A percentile compares a stretch with the other conserved stretches of the same genome.
phyloP scores from a whole-genome alignment of 106 monocot genomes.

The Allium sativum region DNA sequence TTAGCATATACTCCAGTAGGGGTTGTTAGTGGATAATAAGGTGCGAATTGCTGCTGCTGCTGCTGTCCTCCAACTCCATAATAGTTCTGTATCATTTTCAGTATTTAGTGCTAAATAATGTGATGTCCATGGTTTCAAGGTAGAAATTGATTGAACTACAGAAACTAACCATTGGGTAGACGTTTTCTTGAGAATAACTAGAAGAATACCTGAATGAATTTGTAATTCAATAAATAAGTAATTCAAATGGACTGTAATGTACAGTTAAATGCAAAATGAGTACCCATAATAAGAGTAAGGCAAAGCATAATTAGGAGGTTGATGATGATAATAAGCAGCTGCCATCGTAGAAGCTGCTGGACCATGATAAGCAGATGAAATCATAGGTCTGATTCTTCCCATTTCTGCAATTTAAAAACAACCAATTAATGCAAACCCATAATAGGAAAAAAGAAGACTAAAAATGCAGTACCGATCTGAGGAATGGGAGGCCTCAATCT shows the following conservation, averaged over 20 bases:
- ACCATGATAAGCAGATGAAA: slow-evolving; percentile 21
- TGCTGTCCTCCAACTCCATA: slow-evolving; percentile 29
- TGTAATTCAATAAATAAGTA: not conserved
- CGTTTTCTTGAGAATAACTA: slow-evolving; percentile 42
- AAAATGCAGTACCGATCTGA: slow-evolving; percentile 13
- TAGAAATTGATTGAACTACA: not conserved
- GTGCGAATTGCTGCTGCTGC: slow-evolving; percentile 36
- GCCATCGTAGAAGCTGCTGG: slow-evolving; percentile 10
- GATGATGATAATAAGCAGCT: slow-evolving; percentile 32
- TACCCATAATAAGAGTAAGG: slow-evolving; percentile 51
- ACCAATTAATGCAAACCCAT: not conserved
- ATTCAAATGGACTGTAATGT: not conserved
- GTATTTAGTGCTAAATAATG: not conserved
- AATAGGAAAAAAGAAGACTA: not conserved
- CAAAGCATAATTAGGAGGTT: slow-evolving; percentile 29
- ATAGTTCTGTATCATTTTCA: slow-evolving; percentile 25
- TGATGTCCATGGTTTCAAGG: not conserved
- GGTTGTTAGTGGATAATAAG: slow-evolving; percentile 28
- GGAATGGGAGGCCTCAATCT: slow-evolving; percentile 11
- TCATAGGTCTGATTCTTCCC: slow-evolving; percentile 21
- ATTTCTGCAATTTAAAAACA: slow-evolving; percentile 8
- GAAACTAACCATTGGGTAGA: slow-evolving; percentile 51
- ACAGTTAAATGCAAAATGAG: not conserved
- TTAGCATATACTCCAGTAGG: slow-evolving; percentile 16
- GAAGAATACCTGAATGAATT: slow-evolving; percentile 38